A percentile compares a stretch with the other conserved stretches of the same genome.
These are phyloP conservation scores for Pseudofabraea citricarpa DNA, from an alignment of 2,329 filamentous ascomycete species.

Conservation along the genomic window DNA sequence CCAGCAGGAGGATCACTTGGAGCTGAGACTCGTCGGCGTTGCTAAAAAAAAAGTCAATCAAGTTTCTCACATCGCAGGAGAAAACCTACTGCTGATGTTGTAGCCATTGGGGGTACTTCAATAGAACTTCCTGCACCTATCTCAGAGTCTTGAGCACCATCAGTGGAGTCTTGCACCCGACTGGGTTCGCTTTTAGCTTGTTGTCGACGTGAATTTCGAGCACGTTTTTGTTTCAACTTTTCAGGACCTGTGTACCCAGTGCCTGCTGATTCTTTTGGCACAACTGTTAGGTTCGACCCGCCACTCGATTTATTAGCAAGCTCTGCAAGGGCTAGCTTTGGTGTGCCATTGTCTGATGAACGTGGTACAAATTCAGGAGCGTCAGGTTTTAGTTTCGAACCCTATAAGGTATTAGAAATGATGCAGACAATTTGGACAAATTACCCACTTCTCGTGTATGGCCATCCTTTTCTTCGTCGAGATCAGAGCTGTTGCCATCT, in stretches of 20 bases:
- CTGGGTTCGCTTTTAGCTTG: conserved; percentile 22
- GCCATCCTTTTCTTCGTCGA: conserved; percentile 1
- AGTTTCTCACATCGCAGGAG: background rate
- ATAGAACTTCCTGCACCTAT: conserved; percentile 14
- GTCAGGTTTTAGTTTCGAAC: conserved; percentile 31
- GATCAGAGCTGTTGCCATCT: conserved; percentile 2
- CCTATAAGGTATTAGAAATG: conserved; percentile 6
- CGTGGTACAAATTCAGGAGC: conserved; percentile 35
- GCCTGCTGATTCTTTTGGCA: conserved; percentile 6
- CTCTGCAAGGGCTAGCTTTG: conserved; percentile 7
- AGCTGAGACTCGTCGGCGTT: conserved; percentile 23
- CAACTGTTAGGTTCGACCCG: conserved; percentile 4
- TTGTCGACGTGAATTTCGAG: conserved; percentile 17
- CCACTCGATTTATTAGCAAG: conserved; percentile 11
- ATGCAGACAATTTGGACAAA: background rate
- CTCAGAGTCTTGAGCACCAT: conserved; percentile 19
- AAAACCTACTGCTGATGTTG: conserved; percentile 9
- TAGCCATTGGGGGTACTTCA: conserved; percentile 15
- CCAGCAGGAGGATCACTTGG: conserved; percentile 21
- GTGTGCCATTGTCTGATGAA: conserved; percentile 3
- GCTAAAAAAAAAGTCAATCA: conserved; percentile 12
- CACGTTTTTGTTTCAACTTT: conserved; percentile 13
- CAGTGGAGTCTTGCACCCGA: conserved; percentile 12
- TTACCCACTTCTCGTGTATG: conserved; percentile 24
- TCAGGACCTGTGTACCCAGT: conserved; percentile 7